A percentile compares a stretch with the other conserved stretches of the same genome.
These are phyloP conservation scores for Fistulifera solaris DNA, from an alignment of 108 stramenopile species.

Conservation along the genomic window DNA sequence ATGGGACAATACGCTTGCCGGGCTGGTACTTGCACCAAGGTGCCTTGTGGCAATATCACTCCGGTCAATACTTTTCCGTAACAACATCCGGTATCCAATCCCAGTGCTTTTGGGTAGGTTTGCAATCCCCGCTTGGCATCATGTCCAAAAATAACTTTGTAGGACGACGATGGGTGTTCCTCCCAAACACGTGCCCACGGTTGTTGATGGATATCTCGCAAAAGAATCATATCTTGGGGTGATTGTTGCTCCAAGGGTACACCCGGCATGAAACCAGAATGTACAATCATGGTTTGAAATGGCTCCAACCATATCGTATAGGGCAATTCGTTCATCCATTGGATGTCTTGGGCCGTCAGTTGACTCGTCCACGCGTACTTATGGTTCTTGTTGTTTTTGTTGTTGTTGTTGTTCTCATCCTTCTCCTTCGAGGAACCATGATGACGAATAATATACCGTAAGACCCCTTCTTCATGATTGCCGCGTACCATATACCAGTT, in stretches of 20 bases:
- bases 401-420: constrained; percentile 2
- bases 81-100: constrained; percentile 83
- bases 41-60: constrained; percentile 53
- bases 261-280: constrained; percentile 57
- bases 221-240: constrained; percentile 39
- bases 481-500: constrained; percentile 70
- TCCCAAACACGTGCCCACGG: constrained; percentile 60
- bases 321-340: constrained; percentile 63
- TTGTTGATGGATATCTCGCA: constrained; percentile 26
- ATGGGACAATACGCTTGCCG: constrained; percentile 27
- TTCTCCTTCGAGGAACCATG: constrained; percentile 32
- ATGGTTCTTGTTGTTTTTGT: neutral
- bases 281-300: constrained; percentile 40
- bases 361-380: neutral
- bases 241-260: constrained; percentile 29
- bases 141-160: constrained; percentile 81
- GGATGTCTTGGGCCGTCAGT: constrained; percentile 54
- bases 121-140: constrained; percentile 83
- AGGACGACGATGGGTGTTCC: constrained; percentile 1
- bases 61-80: constrained; percentile 83
- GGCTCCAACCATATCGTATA: constrained; percentile 41
- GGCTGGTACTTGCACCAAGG: constrained; percentile 53
- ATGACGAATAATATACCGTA: constrained; percentile 66
- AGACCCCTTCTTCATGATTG: constrained; percentile 81
- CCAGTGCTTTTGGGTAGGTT: constrained; percentile 46